Conservation (phyloP, 306 rosid genomes). For the Ammopiptanthus mongolicus region DNA sequence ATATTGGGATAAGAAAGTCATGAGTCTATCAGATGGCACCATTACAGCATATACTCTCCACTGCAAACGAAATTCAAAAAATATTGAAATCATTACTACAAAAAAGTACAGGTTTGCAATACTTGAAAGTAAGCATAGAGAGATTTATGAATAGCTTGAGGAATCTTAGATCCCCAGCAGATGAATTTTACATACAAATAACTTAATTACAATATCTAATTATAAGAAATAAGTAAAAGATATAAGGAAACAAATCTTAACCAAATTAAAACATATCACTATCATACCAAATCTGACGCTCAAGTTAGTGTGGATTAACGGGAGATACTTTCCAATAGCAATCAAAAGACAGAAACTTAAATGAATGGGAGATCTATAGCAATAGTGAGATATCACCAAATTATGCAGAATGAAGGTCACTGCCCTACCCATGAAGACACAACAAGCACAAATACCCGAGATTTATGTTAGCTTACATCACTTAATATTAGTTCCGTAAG, state of each 20-base stretch:
- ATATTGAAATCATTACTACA: not conserved
- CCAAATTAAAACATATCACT: too few species aligned
- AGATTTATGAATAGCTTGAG: not conserved
- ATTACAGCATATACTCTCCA: not conserved
- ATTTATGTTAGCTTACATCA: constrained; percentile 65
- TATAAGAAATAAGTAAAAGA: too few species aligned
- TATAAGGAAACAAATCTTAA: too few species aligned
- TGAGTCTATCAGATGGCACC: not conserved
- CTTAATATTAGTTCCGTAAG: constrained; percentile 65
- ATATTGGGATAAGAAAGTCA: not conserved
- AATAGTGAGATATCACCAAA: constrained; percentile 4
- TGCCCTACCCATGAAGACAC: constrained; percentile 13
- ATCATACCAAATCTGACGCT: too few species aligned
- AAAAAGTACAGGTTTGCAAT: not conserved
- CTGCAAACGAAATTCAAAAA: not conserved
- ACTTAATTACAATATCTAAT: too few species aligned
- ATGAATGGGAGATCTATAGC: not conserved
- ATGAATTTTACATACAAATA: not conserved
- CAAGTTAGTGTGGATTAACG: too few species aligned
- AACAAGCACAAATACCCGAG: constrained; percentile 17
- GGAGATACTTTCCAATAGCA: not conserved
- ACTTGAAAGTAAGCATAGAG: not conserved
- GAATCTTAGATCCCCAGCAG: not conserved
- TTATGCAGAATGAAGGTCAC: constrained; percentile 1
- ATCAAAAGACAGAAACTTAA: not conserved